These are phyloP conservation scores for Camelina hispida DNA, from an alignment of 345 rosid species.

Conservation along the genomic window DNA sequence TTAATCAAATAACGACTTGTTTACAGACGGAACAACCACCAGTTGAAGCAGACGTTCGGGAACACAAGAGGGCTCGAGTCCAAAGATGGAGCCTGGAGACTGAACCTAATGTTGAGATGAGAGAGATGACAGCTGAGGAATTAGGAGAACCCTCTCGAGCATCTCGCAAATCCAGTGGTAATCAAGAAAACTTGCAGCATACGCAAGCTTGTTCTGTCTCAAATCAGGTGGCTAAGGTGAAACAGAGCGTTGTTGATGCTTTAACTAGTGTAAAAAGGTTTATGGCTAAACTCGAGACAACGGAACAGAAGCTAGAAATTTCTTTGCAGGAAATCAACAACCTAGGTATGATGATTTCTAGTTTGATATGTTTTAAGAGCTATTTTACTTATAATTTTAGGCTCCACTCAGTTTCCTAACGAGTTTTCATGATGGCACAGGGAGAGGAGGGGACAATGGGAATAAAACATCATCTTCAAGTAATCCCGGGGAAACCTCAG, in stretches of 20 bases:
- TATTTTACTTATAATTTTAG: neutral
- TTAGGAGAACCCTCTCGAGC: conserved; percentile 11
- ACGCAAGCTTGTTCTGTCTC: neutral
- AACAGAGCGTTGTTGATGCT: conserved; percentile 1
- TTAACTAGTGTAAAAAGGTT: conserved; percentile 12
- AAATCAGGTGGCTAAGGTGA: conserved; percentile 15
- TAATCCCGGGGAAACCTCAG: conserved; percentile 68
- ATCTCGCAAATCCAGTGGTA: neutral
- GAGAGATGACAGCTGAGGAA: neutral
- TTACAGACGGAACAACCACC: conserved; percentile 23
- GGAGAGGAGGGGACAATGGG: neutral
- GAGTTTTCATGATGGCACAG: neutral
- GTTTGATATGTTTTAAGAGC: neutral
- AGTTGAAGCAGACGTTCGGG: neutral
- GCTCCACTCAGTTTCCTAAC: neutral
- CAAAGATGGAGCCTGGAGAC: neutral
- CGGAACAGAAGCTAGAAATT: conserved; percentile 13
- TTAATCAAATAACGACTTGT: no score
- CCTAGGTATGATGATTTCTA: conserved; percentile 15
- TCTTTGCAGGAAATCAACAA: conserved; percentile 6
- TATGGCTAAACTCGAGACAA: neutral
- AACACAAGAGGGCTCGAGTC: conserved; percentile 20
- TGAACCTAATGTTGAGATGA: neutral
- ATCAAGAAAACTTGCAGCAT: conserved; percentile 11
- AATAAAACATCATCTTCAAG: conserved; percentile 22